Conservation (phyloP, 2,329 filamentous ascomycete genomes). For the Ophiostoma populinum region DNA sequence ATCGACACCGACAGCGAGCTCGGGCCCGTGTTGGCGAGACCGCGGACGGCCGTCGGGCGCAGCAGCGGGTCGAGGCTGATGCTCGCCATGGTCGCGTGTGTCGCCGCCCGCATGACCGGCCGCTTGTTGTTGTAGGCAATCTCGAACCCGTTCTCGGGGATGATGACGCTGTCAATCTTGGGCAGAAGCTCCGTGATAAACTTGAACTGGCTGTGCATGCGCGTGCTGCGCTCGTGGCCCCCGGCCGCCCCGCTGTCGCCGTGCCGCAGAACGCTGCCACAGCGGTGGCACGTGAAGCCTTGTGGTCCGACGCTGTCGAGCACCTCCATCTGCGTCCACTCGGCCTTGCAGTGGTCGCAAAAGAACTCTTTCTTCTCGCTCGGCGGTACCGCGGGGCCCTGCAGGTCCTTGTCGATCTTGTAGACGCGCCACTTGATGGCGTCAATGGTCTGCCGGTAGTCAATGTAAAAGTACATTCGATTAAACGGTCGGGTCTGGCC, state of each 20-base stretch:
- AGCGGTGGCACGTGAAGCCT: slow-evolving; percentile 74
- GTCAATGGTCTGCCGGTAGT: slow-evolving; percentile 86
- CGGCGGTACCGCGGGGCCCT: slow-evolving; percentile 62
- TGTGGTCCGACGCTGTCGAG: slow-evolving; percentile 53
- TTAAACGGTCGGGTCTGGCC: slow-evolving; percentile 68
- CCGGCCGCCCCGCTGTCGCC: slow-evolving; percentile 51
- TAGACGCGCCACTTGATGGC: slow-evolving; percentile 91
- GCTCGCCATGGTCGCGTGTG: slow-evolving; percentile 45
- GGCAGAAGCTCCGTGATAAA: slow-evolving; percentile 63
- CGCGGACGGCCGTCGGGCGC: slow-evolving; percentile 51
- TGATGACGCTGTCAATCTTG: slow-evolving; percentile 55
- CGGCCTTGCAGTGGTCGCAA: slow-evolving; percentile 62
- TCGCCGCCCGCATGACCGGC: slow-evolving; percentile 48
- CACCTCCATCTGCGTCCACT: slow-evolving; percentile 83
- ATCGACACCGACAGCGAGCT: slow-evolving; percentile 55
- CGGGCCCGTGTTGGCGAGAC: slow-evolving; percentile 46
- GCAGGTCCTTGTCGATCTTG: slow-evolving; percentile 73
- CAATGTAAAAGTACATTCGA: slow-evolving; percentile 92
- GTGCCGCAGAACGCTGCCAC: slow-evolving; percentile 44
- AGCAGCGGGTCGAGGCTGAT: slow-evolving; percentile 37
- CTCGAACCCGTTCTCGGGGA: slow-evolving; percentile 62
- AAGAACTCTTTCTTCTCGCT: slow-evolving; percentile 84
- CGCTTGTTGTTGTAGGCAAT: slow-evolving; percentile 44
- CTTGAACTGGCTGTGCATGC: slow-evolving; percentile 62
- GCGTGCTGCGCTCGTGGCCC: slow-evolving; percentile 55